Percentiles rank a stretch among this genome's conserved stretches.
Conservation (phyloP, 345 rosid species). For the Acer negundo region DNA sequence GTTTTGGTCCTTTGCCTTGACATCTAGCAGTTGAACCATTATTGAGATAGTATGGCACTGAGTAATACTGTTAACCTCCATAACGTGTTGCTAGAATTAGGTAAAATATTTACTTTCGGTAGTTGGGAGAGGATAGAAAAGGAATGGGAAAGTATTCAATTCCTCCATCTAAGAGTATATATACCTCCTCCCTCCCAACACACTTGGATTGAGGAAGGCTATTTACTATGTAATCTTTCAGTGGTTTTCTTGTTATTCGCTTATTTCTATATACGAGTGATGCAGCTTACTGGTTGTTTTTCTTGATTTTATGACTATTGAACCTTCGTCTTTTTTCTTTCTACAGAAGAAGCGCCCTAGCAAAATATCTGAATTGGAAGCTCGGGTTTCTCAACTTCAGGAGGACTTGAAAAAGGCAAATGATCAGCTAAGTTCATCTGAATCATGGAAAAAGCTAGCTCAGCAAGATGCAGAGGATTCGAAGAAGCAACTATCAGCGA, state of each 20-base stretch:
- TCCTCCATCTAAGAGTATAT: not conserved
- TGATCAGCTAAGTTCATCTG: constrained; percentile 65
- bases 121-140: constrained; percentile 25
- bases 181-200: not conserved
- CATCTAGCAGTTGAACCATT: constrained; percentile 16
- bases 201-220: not conserved
- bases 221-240: not conserved
- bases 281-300: too few relatives aligned
- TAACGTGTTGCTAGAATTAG: constrained; percentile 18
- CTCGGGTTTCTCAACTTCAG: constrained; percentile 66
- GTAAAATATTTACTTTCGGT: constrained; percentile 37
- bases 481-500: constrained; percentile 52
- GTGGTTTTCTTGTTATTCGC: not conserved
- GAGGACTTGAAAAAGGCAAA: constrained; percentile 86
- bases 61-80: constrained; percentile 13
- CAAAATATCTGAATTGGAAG: constrained; percentile 79
- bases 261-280: not conserved
- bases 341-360: constrained; percentile 86
- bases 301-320: not conserved
- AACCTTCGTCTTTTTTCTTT: constrained; percentile 23
- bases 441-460: constrained; percentile 72
- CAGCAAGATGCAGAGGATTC: constrained; percentile 79
- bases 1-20: not conserved
- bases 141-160: constrained; percentile 5
- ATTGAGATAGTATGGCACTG: constrained; percentile 19